Percentiles rank a stretch among this genome's conserved stretches.
Evolutionary conservation across 768 basidiomycete species (phyloP).

Genomic region (Dacryopinax primogenitus): DNA sequence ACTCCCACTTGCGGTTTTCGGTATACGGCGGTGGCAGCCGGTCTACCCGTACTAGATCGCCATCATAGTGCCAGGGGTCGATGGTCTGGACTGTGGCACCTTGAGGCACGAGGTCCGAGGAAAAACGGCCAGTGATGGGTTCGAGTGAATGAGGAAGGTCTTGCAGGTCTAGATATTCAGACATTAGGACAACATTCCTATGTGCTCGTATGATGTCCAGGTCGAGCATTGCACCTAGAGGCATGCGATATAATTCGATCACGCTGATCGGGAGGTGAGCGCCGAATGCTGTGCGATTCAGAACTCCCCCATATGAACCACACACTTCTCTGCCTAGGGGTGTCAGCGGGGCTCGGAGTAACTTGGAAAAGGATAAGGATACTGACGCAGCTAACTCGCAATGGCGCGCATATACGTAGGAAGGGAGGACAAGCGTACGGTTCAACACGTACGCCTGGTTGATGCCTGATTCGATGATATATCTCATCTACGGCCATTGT

Average conservation of each 20-base stretch:
- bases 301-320: conserved; percentile 4
- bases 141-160: conserved; percentile 1
- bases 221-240: conserved; percentile 12
- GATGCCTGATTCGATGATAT: conserved; percentile 13
- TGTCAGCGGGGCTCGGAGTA: background rate
- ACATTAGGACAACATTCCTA: conserved; percentile 9
- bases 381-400: conserved; percentile 12
- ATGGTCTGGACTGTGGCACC: background rate
- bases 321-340: conserved; percentile 1
- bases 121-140: conserved; percentile 8
- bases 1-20: background rate
- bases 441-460: conserved; percentile 10
- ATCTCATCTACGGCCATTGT: conserved; percentile 4
- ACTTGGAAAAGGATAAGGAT: background rate
- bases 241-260: conserved; percentile 4
- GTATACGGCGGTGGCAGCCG: background rate
- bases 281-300: conserved; percentile 6
- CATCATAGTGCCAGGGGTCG: background rate
- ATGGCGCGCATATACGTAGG: conserved; percentile 12
- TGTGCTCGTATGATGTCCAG: background rate
- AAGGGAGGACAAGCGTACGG: conserved; percentile 10
- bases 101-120: conserved; percentile 7
- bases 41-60: conserved; percentile 11
- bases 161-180: conserved; percentile 12
- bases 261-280: background rate